Percentiles rank a stretch among this genome's conserved stretches.
Evolutionary conservation across 78 protist species (phyloP).

Genomic region (Guillardia theta): DNA sequence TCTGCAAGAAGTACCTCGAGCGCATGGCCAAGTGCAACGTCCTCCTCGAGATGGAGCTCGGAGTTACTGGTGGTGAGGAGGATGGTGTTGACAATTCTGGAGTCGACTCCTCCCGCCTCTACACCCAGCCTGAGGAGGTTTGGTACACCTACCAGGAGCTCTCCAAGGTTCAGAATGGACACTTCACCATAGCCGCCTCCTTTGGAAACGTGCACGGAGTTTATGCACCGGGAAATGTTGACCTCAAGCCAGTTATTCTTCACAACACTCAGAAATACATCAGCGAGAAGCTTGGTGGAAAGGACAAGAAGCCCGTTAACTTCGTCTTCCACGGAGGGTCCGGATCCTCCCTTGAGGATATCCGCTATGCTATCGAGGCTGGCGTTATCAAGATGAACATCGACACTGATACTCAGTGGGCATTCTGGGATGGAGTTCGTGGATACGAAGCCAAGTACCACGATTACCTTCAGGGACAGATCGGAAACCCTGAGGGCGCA

Average conservation of each 20-base stretch:
- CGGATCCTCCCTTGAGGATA: conserved; percentile 63
- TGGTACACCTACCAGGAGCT: conserved; percentile 58
- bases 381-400: conserved; percentile 79
- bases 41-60: conserved; percentile 80
- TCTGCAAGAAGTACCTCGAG: conserved; percentile 60
- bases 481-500: conserved; percentile 73
- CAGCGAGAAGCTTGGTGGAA: conserved; percentile 38
- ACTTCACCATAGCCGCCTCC: conserved; percentile 74
- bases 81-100: conserved; percentile 74
- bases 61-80: conserved; percentile 82
- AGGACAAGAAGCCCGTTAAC: conserved; percentile 49
- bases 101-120: conserved; percentile 52
- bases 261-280: conserved; percentile 62
- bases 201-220: conserved; percentile 82
- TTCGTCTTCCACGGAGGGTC: conserved; percentile 82
- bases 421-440: conserved; percentile 60
- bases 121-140: conserved; percentile 74
- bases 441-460: conserved; percentile 57
- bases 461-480: conserved; percentile 70
- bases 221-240: conserved; percentile 72
- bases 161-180: background rate
- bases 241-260: conserved; percentile 67
- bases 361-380: conserved; percentile 60
- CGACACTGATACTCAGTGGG: conserved; percentile 83
- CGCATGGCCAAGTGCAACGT: conserved; percentile 47